Evolutionary conservation across 805 yeast genomes (phyloP), one percentile per base, ranked within the genome.

Genomic region (Starmera pachycereana): DNA sequence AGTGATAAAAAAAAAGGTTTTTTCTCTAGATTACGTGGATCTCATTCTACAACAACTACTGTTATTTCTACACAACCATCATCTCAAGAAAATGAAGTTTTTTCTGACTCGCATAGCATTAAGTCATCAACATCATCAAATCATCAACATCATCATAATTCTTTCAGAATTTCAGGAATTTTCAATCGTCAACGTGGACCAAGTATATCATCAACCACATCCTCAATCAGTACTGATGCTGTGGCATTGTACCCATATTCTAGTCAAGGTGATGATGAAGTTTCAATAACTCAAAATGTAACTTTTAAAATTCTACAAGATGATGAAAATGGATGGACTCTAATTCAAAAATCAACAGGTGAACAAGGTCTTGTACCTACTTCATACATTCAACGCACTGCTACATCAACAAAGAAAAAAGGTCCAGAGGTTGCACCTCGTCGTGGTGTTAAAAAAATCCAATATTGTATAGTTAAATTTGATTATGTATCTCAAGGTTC

Each of bases 241-340:
- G 33, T 43, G 11, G 95, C 84, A 0, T 49, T 82, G 22, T 89
- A 78, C 53, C 69, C 46, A 12, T 54, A 54, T 33, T 16, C 22
- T 1, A 50, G 52, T 8, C 55, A 73, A 12, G 96, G 88, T 5
- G 75, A 68, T 16, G 96, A 86, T 51, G 96, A 89, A 60, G 63
- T 78, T 1, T 56, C 73, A 2, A 62, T 87, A 1, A 40, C 53
- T 8, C 69, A 72, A 1, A 88, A 88, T 11, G 90, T 81, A 30
- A 52, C 54, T 2, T 56, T 87, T 28, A 62, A 62, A 7, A 68
- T 88, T 6, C 39, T 79, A 8, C 12, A 14, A 1, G 62, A 62
- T 2, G 96, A 89, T 54, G 86, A 81, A 44, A 95, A 95, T 1
- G 97, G 97, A 1, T 89, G 97, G 97, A 80, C 92, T 2, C 60